phyloP scores from a whole-genome alignment of 306 rosid species.

The Vigna radiata region DNA sequence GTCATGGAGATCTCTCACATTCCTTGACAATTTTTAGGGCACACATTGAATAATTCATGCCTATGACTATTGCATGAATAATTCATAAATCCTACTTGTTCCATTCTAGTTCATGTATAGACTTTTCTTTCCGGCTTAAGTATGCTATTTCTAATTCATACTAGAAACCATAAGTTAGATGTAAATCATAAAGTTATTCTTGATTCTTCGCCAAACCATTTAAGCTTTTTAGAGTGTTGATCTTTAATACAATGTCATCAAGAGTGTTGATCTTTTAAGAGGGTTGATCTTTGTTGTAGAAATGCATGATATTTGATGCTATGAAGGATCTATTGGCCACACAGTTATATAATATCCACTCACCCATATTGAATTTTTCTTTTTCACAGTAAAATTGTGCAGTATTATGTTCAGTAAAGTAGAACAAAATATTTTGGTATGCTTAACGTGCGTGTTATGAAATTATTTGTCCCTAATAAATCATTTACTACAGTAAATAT shows the following conservation, averaged over 20 bases:
- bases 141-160: neutral
- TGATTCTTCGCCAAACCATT: neutral
- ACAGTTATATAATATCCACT: neutral
- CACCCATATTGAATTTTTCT: neutral
- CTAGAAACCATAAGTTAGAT: neutral
- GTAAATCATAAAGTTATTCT: neutral
- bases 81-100: constrained; percentile 32
- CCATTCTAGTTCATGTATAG: neutral
- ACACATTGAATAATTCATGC: neutral
- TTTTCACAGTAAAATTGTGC: neutral
- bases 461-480: neutral
- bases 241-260: neutral
- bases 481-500: neutral
- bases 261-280: neutral
- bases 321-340: neutral
- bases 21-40: neutral
- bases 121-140: neutral
- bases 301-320: neutral
- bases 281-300: neutral
- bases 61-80: neutral
- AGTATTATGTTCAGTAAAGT: neutral
- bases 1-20: neutral
- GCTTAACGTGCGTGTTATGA: neutral
- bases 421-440: neutral
- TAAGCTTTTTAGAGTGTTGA: neutral